These are phyloP conservation scores for Hyphopichia buzzinii DNA, from an alignment of 1,139 yeast species.

Conservation along the genomic window DNA sequence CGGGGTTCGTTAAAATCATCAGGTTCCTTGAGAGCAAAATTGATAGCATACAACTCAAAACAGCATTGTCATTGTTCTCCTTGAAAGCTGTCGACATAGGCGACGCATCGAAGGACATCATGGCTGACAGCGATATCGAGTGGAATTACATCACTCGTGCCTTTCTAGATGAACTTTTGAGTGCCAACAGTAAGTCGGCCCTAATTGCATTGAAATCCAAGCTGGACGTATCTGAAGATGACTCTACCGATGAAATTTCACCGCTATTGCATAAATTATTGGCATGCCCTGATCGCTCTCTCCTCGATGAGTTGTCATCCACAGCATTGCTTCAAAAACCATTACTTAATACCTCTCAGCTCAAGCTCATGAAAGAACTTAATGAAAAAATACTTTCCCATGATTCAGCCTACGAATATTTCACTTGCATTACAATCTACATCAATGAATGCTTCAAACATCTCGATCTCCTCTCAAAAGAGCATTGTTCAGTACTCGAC, in stretches of 20 bases:
- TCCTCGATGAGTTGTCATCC: background rate
- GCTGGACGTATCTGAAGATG: background rate
- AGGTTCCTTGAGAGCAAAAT: background rate
- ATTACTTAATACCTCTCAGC: slow-evolving; percentile 3
- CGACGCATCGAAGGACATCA: background rate
- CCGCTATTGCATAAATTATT: background rate
- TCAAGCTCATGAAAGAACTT: slow-evolving; percentile 5
- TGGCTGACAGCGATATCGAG: background rate
- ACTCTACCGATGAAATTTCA: background rate
- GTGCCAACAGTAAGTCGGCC: background rate
- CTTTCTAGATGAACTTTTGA: background rate
- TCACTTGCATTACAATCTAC: background rate
- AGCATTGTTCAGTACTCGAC: background rate
- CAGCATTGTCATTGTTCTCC: background rate
- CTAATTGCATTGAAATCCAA: background rate
- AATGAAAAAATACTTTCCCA: slow-evolving; percentile 6
- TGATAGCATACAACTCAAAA: slow-evolving; percentile 1
- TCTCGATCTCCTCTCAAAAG: background rate
- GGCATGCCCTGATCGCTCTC: background rate
- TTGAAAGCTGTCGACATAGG: background rate
- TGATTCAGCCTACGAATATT: slow-evolving; percentile 4
- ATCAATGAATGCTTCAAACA: background rate
- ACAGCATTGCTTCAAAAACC: background rate
- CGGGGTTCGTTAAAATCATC: slow-evolving; percentile 2
- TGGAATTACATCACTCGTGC: background rate